phyloP scores from a whole-genome alignment of 768 basidiomycete genomes.

The Suillus decipiens region DNA sequence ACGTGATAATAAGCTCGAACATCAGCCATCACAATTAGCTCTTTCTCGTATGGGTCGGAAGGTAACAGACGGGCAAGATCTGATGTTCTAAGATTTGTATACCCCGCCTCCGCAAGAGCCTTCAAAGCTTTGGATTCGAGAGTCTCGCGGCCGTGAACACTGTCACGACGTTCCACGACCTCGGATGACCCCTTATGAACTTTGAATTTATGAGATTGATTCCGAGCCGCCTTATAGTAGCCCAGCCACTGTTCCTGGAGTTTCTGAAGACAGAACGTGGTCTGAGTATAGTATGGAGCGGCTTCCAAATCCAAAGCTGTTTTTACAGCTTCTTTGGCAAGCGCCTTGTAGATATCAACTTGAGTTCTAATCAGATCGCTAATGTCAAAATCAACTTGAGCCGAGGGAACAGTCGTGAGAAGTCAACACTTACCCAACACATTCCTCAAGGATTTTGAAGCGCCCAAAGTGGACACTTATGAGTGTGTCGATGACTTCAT shows the following conservation, averaged over 20 bases:
- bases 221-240: conserved; percentile 17
- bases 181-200: too few relatives aligned
- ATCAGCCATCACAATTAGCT: conserved; percentile 47
- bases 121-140: conserved; percentile 22
- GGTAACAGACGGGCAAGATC: conserved; percentile 24
- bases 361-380: conserved; percentile 33
- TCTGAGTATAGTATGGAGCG: conserved; percentile 39
- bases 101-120: conserved; percentile 34
- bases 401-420: not conserved
- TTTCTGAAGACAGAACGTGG: conserved; percentile 17
- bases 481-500: conserved; percentile 28
- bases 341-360: conserved; percentile 27
- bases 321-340: conserved; percentile 29
- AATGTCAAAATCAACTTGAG: conserved; percentile 7
- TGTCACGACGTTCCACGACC: too few relatives aligned
- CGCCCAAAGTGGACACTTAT: conserved; percentile 41
- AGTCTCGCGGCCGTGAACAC: not conserved
- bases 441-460: conserved; percentile 36
- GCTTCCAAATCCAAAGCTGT: conserved; percentile 41
- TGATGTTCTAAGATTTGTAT: conserved; percentile 15
- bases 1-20: conserved; percentile 53
- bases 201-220: too few relatives aligned
- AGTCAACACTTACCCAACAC: conserved; percentile 36
- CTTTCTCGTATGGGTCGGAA: conserved; percentile 32
- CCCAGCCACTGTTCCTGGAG: conserved; percentile 18